Percentiles rank a stretch among this genome's conserved stretches.
Conservation (phyloP, 2,329 filamentous ascomycete genomes). For the Pseudogymnoascus sp. region DNA sequence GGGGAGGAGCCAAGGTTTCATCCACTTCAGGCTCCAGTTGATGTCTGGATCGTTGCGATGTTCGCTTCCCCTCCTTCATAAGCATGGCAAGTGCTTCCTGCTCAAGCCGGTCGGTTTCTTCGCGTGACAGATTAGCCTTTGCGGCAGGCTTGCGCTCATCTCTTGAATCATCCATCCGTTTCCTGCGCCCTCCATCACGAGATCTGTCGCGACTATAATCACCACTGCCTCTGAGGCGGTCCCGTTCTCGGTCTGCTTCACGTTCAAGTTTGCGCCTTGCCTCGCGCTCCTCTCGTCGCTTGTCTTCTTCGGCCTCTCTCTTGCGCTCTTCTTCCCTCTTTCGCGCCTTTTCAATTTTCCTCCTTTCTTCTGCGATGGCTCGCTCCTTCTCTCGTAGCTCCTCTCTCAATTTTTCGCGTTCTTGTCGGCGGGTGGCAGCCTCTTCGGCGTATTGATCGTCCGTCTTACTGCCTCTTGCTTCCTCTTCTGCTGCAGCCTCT, state of each 20-base stretch:
- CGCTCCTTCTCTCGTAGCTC: constrained; percentile 51
- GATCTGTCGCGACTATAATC: constrained; percentile 14
- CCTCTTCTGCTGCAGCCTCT: constrained; percentile 60
- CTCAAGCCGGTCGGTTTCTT: constrained; percentile 28
- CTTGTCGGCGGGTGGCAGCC: constrained; percentile 50
- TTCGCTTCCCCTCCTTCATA: constrained; percentile 27
- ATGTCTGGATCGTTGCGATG: constrained; percentile 26
- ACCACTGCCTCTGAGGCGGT: constrained; percentile 22
- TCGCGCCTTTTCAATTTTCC: constrained; percentile 44
- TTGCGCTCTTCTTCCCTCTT: constrained; percentile 46
- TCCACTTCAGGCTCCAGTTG: constrained; percentile 29
- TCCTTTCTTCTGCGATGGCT: constrained; percentile 54
- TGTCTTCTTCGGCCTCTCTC: constrained; percentile 38
- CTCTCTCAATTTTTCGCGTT: constrained; percentile 55
- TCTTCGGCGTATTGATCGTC: constrained; percentile 68
- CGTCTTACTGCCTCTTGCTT: constrained; percentile 58
- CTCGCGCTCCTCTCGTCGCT: constrained; percentile 31
- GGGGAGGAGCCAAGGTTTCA: constrained; percentile 27
- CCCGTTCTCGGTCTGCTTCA: constrained; percentile 16
- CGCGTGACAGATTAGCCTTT: constrained; percentile 25
- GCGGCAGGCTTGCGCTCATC: constrained; percentile 5
- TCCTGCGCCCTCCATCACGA: constrained; percentile 12
- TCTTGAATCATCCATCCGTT: constrained; percentile 1
- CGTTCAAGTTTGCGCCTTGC: constrained; percentile 24
- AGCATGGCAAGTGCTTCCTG: constrained; percentile 29